Evolutionary conservation across 2,329 filamentous ascomycete species (phyloP).

Genomic region (Scedosporium aurantiacum): DNA sequence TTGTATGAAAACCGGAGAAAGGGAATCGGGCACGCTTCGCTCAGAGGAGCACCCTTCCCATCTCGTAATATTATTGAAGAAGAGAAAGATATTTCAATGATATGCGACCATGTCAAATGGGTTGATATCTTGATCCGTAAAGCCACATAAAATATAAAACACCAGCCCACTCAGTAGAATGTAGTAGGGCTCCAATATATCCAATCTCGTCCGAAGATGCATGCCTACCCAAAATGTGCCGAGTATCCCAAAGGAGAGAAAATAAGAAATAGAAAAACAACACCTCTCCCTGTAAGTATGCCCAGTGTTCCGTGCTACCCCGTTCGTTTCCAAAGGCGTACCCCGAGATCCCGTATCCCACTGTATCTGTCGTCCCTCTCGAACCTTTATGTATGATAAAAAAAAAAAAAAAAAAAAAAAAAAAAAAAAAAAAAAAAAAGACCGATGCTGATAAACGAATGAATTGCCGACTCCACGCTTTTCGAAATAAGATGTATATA

Average conservation of each 20-base stretch:
- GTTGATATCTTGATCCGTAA: background rate
- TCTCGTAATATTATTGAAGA: background rate
- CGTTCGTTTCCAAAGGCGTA: background rate
- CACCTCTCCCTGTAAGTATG: slow-evolving; percentile 4
- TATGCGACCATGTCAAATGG: background rate
- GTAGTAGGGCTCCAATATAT: background rate
- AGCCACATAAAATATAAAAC: background rate
- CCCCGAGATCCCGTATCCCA: background rate
- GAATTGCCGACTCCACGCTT: slow-evolving; percentile 1
- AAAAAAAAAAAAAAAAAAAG: background rate
- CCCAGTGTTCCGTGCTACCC: background rate
- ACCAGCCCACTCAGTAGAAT: background rate
- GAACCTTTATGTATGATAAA: background rate
- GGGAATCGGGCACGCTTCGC: background rate
- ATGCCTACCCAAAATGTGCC: background rate
- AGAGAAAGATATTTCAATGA: background rate
- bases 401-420: background rate
- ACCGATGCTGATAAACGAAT: background rate
- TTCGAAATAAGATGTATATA: background rate
- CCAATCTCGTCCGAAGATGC: slow-evolving; percentile 1
- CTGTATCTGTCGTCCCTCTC: background rate
- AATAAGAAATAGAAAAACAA: slow-evolving; percentile 1
- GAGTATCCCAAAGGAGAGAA: background rate
- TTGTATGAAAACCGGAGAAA: background rate
- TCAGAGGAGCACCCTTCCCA: background rate